Percentiles rank a stretch among this genome's conserved stretches.
Evolutionary conservation across 2,329 filamentous ascomycete genomes (phyloP).

Genomic region (Orbilia ellipsospora): DNA sequence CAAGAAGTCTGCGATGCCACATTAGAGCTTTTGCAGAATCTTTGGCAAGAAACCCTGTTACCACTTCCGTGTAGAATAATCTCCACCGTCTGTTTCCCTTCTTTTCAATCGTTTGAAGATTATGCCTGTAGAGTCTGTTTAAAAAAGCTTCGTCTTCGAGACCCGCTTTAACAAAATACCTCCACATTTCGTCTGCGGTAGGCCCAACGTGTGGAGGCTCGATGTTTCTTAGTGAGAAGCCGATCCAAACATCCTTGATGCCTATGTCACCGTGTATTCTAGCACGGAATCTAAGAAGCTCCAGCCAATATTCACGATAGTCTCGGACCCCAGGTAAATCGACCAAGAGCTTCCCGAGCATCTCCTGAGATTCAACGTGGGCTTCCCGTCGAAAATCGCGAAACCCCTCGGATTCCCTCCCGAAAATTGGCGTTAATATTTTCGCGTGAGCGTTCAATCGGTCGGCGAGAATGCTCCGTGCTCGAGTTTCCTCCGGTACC

Average conservation of each 20-base stretch:
- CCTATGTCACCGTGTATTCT: conserved; percentile 57
- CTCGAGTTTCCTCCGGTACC: background rate
- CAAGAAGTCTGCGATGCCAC: conserved; percentile 57
- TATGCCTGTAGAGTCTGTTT: conserved; percentile 56
- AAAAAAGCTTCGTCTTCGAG: conserved; percentile 55
- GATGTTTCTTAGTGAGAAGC: conserved; percentile 55
- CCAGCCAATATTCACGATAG: conserved; percentile 56
- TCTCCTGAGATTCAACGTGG: conserved; percentile 40
- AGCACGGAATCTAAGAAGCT: conserved; percentile 55
- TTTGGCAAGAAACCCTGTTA: conserved; percentile 52
- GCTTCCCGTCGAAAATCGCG: conserved; percentile 51
- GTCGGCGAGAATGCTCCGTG: conserved; percentile 34
- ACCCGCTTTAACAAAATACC: conserved; percentile 55
- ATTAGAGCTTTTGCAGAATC: conserved; percentile 43
- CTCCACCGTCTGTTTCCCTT: conserved; percentile 42
- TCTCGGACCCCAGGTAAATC: conserved; percentile 44
- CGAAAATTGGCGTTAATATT: conserved; percentile 24
- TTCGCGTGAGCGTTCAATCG: conserved; percentile 19
- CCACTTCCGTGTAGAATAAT: conserved; percentile 55
- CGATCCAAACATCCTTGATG: conserved; percentile 57
- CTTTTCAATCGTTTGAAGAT: conserved; percentile 42
- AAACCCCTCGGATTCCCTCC: conserved; percentile 22
- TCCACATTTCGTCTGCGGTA: conserved; percentile 57
- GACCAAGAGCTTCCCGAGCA: conserved; percentile 56
- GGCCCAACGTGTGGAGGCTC: conserved; percentile 56